A percentile compares a stretch with the other conserved stretches of the same genome.
These are phyloP conservation scores for Populus alba DNA, from an alignment of 345 rosid species.

Conservation along the genomic window DNA sequence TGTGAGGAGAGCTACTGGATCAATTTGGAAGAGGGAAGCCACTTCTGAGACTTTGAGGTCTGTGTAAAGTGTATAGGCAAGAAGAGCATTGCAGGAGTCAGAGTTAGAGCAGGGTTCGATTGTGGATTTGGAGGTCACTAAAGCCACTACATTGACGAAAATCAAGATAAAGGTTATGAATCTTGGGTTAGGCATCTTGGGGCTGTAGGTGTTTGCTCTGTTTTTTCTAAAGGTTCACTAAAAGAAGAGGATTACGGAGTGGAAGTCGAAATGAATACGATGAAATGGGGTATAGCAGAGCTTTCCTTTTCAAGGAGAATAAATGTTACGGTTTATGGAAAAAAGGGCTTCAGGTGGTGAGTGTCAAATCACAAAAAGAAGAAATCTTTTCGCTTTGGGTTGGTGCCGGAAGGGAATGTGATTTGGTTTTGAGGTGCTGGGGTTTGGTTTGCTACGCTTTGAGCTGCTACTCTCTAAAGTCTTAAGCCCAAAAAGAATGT, in stretches of 20 bases:
- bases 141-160: slow-evolving; percentile 36
- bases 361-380: not conserved
- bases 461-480: not conserved
- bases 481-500: not conserved
- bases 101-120: slow-evolving; percentile 89
- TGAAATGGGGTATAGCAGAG: not conserved
- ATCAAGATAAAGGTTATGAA: slow-evolving; percentile 21
- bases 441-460: slow-evolving; percentile 1
- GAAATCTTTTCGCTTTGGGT: not conserved
- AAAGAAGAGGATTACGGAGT: not conserved
- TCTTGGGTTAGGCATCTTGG: slow-evolving; percentile 38
- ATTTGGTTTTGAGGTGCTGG: not conserved
- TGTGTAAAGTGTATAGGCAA: slow-evolving; percentile 89
- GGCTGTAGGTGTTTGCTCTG: not conserved
- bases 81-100: slow-evolving; percentile 72
- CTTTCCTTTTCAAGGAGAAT: not conserved
- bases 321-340: not conserved
- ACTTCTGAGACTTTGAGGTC: slow-evolving; percentile 90
- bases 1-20: slow-evolving; percentile 70
- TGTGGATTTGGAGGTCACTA: slow-evolving; percentile 65
- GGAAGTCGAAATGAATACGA: not conserved
- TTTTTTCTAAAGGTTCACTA: not conserved
- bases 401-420: not conserved
- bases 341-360: not conserved
- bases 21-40: slow-evolving; percentile 87